Base-by-base conservation (phyloP, 768 basidiomycete genomes). In the Dictyophora rubrovolvata region DNA sequence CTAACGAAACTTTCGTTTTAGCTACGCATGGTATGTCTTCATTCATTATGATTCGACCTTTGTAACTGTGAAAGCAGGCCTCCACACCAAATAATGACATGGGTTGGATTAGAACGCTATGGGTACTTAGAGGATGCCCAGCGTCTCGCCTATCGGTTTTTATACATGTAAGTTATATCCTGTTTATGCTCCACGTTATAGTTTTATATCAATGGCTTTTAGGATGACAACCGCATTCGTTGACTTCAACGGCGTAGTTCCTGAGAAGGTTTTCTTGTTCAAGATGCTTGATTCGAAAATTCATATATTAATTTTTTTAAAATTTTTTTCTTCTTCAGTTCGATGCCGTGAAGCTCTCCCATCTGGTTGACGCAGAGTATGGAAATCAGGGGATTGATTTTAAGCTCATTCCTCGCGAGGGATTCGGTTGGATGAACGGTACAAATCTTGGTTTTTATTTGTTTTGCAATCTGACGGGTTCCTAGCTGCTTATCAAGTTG, bases 361-460 rank as follows among this genome's bases (percentile, higher is more conserved):
- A 97, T 68, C 79, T 97, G 51, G 94, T 99, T 6, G 94, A 95
- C 67, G 96, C 95, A 49, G 95, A 97, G 74, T 97, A 97, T 65
- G 88, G 93, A 9, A 93, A 93, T 69, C 91, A 93, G 68, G 95
- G 95, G 53, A 79, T 95, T 65, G 95, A 99, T 75, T 99, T 99
- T 76, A 92, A 94, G 75, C 85, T 94, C 81, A 89, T 97, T 48
- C 94, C 94, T 53, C 82, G 93, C 14, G 95, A 98, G 73, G 95
- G 95, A 56, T 99, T 98, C 68, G 95, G 95, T 9, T 97, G 93
- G 95, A 96, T 93, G 89, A 95, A 95, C 62, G 79, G 91, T 92
- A 66, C 61, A 85, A 74, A 6, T 7, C 22, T 0, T 22, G 23
- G 56, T 17, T 11, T 35, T 1, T 0, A 20, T 28, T 8, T 37